A percentile compares a stretch with the other conserved stretches of the same genome.
phyloP scores from a whole-genome alignment of 148 eudicot species.

The Arctostaphylos glauca region DNA sequence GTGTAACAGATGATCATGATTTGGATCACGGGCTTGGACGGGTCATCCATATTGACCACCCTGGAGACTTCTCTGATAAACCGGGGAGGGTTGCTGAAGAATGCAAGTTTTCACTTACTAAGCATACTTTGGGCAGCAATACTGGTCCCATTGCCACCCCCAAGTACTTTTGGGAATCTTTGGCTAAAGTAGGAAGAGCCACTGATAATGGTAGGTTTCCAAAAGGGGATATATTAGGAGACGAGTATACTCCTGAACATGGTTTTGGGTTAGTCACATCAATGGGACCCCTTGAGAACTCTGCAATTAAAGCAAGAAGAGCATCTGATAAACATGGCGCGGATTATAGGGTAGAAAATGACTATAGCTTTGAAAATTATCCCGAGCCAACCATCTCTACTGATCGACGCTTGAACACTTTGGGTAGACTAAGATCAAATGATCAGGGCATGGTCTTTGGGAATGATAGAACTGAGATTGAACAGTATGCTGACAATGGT shows the following conservation, averaged over 20 bases:
- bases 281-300: slow-evolving; percentile 4
- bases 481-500: neutral
- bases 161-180: neutral
- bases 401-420: neutral
- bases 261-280: slow-evolving; percentile 4
- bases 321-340: slow-evolving; percentile 11
- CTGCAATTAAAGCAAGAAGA: slow-evolving; percentile 16
- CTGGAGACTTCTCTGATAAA: slow-evolving; percentile 3
- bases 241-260: neutral
- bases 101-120: neutral
- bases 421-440: slow-evolving; percentile 8
- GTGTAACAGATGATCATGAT: neutral
- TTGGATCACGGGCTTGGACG: neutral
- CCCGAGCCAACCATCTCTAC: neutral
- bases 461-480: neutral
- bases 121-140: neutral
- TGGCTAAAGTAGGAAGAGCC: slow-evolving; percentile 19
- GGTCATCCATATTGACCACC: neutral
- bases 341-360: neutral
- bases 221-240: slow-evolving; percentile 4
- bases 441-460: neutral
- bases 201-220: slow-evolving; percentile 1
- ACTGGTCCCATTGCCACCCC: neutral
- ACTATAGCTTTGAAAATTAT: neutral
- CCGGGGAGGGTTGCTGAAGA: slow-evolving; percentile 2